Conservation (phyloP, 208 protist species). For the Acanthamoeba lenticulata region DNA sequence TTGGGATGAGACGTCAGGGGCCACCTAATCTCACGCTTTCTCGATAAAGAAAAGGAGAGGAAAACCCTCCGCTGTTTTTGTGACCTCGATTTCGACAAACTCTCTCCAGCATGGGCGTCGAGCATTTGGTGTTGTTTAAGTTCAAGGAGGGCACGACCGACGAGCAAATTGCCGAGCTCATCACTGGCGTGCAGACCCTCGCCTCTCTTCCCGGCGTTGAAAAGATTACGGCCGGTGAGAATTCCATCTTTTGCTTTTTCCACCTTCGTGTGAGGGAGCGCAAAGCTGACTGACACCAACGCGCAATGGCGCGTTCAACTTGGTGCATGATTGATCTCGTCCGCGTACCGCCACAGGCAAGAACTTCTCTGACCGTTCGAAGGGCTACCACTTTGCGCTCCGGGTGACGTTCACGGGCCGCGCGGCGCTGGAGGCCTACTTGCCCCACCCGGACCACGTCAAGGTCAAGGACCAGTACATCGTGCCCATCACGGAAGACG, state of each 20-base stretch:
- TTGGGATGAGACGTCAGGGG: too few relatives aligned
- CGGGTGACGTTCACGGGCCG: not conserved
- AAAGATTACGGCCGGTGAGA: constrained; percentile 22
- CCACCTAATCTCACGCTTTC: not conserved
- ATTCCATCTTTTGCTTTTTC: not conserved
- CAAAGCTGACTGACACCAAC: too few relatives aligned
- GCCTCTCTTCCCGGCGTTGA: not conserved
- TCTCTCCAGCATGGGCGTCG: not conserved
- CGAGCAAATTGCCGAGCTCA: not conserved
- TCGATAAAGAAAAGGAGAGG: not conserved
- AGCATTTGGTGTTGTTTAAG: constrained; percentile 58
- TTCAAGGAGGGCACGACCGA: constrained; percentile 40
- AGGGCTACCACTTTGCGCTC: constrained; percentile 50
- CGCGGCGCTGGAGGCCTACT: constrained; percentile 13
- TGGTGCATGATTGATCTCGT: too few relatives aligned
- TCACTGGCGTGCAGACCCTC: not conserved
- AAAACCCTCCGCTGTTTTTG: not conserved
- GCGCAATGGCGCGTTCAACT: too few relatives aligned
- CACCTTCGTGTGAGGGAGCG: too few relatives aligned
- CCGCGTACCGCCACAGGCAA: constrained; percentile 6
- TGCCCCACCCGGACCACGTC: constrained; percentile 42
- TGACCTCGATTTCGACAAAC: not conserved
- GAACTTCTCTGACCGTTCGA: constrained; percentile 37
- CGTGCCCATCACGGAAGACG: constrained; percentile 32
- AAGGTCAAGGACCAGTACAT: constrained; percentile 65